Evolutionary conservation across 805 yeast genomes (phyloP), one percentile per base, ranked within the genome.

Genomic region (Zygosaccharomyces gambellarensis): DNA sequence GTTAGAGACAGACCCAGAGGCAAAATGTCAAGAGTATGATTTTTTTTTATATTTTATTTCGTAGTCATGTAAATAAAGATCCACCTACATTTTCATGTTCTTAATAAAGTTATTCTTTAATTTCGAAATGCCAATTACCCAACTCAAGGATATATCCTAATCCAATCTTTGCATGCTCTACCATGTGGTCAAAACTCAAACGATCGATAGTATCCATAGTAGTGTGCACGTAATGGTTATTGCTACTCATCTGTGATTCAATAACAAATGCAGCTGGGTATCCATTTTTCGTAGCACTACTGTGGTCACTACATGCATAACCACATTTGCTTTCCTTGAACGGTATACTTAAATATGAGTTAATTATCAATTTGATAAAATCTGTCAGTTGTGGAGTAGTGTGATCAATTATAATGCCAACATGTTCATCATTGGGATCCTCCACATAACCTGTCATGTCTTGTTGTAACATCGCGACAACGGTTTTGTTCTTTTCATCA

Each of bases 1-100:
- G 88, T 90, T 46, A 83, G 85, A 67, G 97, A 92, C 70, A 85
- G 98, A 75, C 95, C 95, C 60, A 80, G 95, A 72, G 88, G 88
- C 42, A 81, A 78, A 62, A 74, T 65, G 34, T 62, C 68, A 30
- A 64, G 58, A 38, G 43, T 47, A 30, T 50, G 45, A 47, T 27
- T 19, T 23, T 28, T 14, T 27, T 39, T 30, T 29, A 29, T 39
- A 17, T 29, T 39, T 30, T 34, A 29, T 39, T 25, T 29, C 29
- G 25, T 31, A 40, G 42, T 42, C 50, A 31, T 51, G 55, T 52
- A 49, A 52, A 49, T 39, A 39, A 27, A 22, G 17, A n/a, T 29
- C 14, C n/a, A 1, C n/a, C n/a, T 17, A 12, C 23, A 11, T 31
- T 19, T 29, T 31, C 30, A 25, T 25, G 28, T 25, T 6, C 2